Evolutionary conservation across 805 yeast species (phyloP), one percentile per base, ranked within the genome.

Genomic region (Wickerhamomyces subpelliculosus): DNA sequence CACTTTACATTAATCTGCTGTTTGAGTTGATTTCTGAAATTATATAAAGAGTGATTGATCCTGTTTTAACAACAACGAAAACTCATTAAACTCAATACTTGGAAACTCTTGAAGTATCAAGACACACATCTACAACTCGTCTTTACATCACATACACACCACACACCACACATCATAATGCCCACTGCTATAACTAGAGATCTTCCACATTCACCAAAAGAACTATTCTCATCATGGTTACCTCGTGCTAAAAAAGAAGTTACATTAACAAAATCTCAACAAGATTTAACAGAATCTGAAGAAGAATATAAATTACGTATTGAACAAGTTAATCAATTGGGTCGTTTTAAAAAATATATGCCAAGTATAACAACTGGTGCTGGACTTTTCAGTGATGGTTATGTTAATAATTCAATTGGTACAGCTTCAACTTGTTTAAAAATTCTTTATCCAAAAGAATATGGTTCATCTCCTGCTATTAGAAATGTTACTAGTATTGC

Each of bases 371-470:
- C 86, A 11, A 80, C 95, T 1, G 97, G 97, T 45, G 93, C 96
- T 0, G 97, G 96, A 38, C 69, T 89, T 33, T 88, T 89, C 62
- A 81, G 94, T 27, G 97, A 90, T 62, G 97, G 97, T 38, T 89
- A 88, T 57, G 82, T 86, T 43, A 88, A 88, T 59, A 86, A 85
- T 62, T 79, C 93, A 37, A 83, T 86, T 40, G 74, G 85, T 42
- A 73, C 93, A 9, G 94, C 82, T 14, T 70, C 80, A 26, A 77
- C 89, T 14, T 79, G 89, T 65, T 68, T 89, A 45, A 58, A 71
- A 14, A 63, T 55, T 3, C 66, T 89, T 27, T 89, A 89, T 56
- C 86, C 86, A 24, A 57, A 60, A 0, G 75, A 72, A 48, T 81
- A 81, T 53, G 58, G 75, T 4, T 47, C 68, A 7, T 84, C 94